phyloP scores from a whole-genome alignment of 2,329 filamentous ascomycete species.

The Aspergillus intermedius region DNA sequence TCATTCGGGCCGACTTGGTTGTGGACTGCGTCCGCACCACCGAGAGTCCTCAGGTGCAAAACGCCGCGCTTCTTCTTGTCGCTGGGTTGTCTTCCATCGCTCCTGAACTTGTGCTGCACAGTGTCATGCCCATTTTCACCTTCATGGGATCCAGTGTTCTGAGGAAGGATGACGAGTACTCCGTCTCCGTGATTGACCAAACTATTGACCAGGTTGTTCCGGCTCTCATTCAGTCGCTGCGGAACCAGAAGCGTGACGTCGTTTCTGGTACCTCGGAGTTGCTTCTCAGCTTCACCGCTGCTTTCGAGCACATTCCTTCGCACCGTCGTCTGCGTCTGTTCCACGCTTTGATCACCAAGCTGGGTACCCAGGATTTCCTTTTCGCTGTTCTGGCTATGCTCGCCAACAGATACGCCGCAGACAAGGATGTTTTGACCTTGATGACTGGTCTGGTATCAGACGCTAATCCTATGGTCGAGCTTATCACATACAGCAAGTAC shows the following conservation, averaged over 20 bases:
- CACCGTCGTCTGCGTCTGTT: conserved; percentile 80
- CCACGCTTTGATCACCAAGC: conserved; percentile 72
- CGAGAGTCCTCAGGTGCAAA: conserved; percentile 87
- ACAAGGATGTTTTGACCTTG: conserved; percentile 67
- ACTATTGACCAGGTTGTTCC: conserved; percentile 93
- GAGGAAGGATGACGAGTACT: conserved; percentile 92
- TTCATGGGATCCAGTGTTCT: conserved; percentile 93
- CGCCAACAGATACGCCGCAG: conserved; percentile 78
- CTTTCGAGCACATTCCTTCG: conserved; percentile 89
- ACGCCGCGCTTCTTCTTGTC: conserved; percentile 79
- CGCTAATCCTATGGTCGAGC: conserved; percentile 68
- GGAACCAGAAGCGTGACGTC: conserved; percentile 67
- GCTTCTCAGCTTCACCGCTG: conserved; percentile 89
- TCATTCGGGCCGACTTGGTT: conserved; percentile 79
- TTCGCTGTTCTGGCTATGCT: conserved; percentile 85
- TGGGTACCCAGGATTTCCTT: conserved; percentile 80
- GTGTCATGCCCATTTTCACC: conserved; percentile 98
- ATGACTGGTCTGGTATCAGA: conserved; percentile 65
- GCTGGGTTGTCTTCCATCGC: conserved; percentile 79
- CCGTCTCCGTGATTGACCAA: conserved; percentile 87
- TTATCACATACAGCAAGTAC: conserved; percentile 68
- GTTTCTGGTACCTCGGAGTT: conserved; percentile 81
- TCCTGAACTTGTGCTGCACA: conserved; percentile 87
- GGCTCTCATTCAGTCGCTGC: conserved; percentile 77
- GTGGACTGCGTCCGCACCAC: conserved; percentile 92